Evolutionary conservation across 805 yeast genomes (phyloP), one percentile per base, ranked within the genome.

Genomic region (Ogataea minuta): DNA sequence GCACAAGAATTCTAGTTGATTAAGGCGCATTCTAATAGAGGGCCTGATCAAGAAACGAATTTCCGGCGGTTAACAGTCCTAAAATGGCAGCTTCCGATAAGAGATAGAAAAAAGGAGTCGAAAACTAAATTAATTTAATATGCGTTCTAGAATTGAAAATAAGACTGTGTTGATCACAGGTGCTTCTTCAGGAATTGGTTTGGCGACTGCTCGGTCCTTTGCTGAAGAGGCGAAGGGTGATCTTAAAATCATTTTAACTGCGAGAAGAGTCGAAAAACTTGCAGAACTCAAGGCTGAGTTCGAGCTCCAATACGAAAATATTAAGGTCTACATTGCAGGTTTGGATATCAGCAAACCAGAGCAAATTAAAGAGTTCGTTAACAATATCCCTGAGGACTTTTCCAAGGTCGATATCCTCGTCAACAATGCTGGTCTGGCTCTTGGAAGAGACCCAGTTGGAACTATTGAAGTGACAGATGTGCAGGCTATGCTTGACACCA

Each of bases 221-320:
- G 75, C 76, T 11, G 60, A 59, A 15, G 86, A 88, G 11, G 71
- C 91, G 15, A 68, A 76, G 33, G 95, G 95, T 23, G 60, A 81
- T 9, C 59, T 84, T 51, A 81, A 83, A 54, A 71, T 88, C 52
- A 70, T 88, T 46, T 70, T 88, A 16, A 73, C 89, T 3, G 95
- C 96, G 3, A 78, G 96, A 64, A 79, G 95, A 65, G 48, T 71
- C 26, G 86, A 80, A 6, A 77, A 77, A 44, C 63, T 86, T 35
- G 64, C 72, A 17, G 67, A 63, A 10, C 60, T 81, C 39, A 68
- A 79, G 45, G 53, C 55, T 23, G 72, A 72, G 31, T 68, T 85
- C 41, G 64, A 59, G 30, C 28, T 49, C 4, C 56, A 72, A 32
- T 84, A 68, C 57, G 75, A 83, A 8, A 45, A 57, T 3, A 64